Evolutionary conservation across 768 basidiomycete species (phyloP).

Genomic region (Lactarius sp.): DNA sequence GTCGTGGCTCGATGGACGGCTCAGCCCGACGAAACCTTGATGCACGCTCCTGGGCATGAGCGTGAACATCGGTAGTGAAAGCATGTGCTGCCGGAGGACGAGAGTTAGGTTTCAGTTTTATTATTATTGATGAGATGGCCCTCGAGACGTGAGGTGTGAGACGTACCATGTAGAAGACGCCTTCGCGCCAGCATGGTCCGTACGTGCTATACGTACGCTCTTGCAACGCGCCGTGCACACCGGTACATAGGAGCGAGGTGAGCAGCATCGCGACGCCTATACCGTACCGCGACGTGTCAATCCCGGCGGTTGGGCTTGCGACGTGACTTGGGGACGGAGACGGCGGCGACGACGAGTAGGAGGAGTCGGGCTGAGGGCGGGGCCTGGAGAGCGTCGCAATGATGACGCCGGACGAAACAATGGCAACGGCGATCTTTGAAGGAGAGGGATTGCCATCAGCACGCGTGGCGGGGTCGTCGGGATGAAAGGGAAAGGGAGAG

Average conservation of each 20-base stretch:
- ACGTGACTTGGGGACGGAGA: neutral
- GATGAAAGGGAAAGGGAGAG: neutral
- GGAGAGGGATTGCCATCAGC: neutral
- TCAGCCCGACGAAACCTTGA: slow-evolving; percentile 41
- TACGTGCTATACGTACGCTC: slow-evolving; percentile 69
- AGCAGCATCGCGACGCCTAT: slow-evolving; percentile 68
- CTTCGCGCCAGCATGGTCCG: slow-evolving; percentile 79
- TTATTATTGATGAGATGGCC: neutral
- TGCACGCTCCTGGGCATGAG: slow-evolving; percentile 55
- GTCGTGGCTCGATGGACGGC: slow-evolving; percentile 23
- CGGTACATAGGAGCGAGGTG: slow-evolving; percentile 61
- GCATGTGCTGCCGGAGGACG: slow-evolving; percentile 51
- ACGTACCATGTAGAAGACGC: slow-evolving; percentile 76
- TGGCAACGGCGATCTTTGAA: slow-evolving; percentile 52
- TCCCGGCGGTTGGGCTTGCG: slow-evolving; percentile 16
- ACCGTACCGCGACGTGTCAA: slow-evolving; percentile 41
- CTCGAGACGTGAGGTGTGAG: neutral
- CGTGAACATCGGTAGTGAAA: slow-evolving; percentile 73
- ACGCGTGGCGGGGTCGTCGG: neutral
- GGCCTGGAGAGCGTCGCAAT: slow-evolving; percentile 68
- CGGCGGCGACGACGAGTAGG: slow-evolving; percentile 4
- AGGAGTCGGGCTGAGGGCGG: slow-evolving; percentile 34
- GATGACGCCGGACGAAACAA: slow-evolving; percentile 67
- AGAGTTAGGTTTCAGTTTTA: neutral
- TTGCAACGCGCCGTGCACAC: slow-evolving; percentile 66